phyloP scores from a whole-genome alignment of 2,329 filamentous ascomycete genomes.

The Neurospora sp. region DNA sequence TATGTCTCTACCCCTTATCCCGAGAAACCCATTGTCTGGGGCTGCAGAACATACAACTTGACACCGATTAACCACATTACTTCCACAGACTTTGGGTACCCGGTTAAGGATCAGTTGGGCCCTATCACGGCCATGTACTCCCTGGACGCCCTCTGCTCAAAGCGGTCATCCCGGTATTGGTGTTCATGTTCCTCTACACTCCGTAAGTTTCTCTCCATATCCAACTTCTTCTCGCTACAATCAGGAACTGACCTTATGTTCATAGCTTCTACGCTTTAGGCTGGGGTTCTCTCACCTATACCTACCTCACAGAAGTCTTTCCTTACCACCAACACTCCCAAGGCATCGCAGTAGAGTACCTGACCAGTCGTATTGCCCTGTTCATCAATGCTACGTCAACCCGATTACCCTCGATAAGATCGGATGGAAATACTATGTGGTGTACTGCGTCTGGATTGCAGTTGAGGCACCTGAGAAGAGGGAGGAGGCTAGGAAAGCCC shows the following conservation, averaged over 20 bases:
- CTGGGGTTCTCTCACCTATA: conserved; percentile 26
- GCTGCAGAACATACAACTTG: neutral
- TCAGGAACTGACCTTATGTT: neutral
- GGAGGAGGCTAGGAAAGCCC: too few species aligned
- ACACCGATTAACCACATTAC: neutral
- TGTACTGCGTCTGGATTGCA: conserved; percentile 26
- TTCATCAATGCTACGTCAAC: conserved; percentile 39
- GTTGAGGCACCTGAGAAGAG: conserved; percentile 24
- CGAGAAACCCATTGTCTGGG: neutral
- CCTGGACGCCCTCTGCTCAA: conserved; percentile 30
- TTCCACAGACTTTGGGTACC: conserved; percentile 29
- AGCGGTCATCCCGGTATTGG: conserved; percentile 21
- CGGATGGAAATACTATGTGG: conserved; percentile 29
- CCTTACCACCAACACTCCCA: conserved; percentile 28
- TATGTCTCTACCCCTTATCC: conserved; percentile 9
- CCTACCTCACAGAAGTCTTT: conserved; percentile 29
- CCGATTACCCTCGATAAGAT: conserved; percentile 31
- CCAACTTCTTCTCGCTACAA: neutral
- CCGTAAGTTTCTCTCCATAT: conserved; percentile 16
- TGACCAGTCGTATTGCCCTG: conserved; percentile 27
- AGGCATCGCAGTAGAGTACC: conserved; percentile 28
- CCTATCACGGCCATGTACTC: conserved; percentile 33
- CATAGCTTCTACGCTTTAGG: conserved; percentile 28
- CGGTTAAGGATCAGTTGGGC: conserved; percentile 28
- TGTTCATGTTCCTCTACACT: conserved; percentile 22